Conservation (phyloP, 805 yeast species). For the Yarrowia keelungensis region DNA sequence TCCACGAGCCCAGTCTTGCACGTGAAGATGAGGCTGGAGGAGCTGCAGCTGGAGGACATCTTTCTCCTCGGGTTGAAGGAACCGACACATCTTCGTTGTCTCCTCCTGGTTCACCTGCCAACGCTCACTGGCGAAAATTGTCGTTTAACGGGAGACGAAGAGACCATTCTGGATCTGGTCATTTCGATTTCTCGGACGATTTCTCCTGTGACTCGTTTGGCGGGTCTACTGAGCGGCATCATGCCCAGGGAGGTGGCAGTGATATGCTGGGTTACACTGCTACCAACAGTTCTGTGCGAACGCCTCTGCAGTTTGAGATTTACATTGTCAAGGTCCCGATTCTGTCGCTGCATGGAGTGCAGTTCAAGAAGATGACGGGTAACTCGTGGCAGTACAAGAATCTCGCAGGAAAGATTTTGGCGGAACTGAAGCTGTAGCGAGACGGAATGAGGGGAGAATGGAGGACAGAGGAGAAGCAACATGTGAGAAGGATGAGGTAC, state of each 20-base stretch:
- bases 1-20: conserved; percentile 58
- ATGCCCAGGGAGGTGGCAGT: conserved; percentile 47
- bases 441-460: no score
- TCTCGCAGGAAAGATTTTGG: conserved; percentile 82
- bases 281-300: conserved; percentile 47
- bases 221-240: conserved; percentile 40
- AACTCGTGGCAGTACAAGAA: conserved; percentile 95
- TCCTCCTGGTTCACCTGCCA: conserved; percentile 47
- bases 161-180: conserved; percentile 27
- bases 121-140: conserved; percentile 46
- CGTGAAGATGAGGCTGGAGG: conserved; percentile 40
- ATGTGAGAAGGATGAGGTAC: background rate
- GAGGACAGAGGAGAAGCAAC: conserved; percentile 20
- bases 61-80: conserved; percentile 4
- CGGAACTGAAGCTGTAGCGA: conserved; percentile 65
- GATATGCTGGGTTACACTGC: conserved; percentile 50
- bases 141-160: conserved; percentile 47
- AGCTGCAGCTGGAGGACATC: background rate
- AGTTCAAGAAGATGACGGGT: conserved; percentile 90
- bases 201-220: conserved; percentile 35
- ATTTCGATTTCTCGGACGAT: conserved; percentile 37
- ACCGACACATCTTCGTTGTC: conserved; percentile 44
- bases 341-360: conserved; percentile 90
- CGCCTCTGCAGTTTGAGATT: conserved; percentile 87
- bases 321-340: conserved; percentile 91